phyloP scores from a whole-genome alignment of 2,329 filamentous ascomycete genomes.

The Colletotrichum acutatum region DNA sequence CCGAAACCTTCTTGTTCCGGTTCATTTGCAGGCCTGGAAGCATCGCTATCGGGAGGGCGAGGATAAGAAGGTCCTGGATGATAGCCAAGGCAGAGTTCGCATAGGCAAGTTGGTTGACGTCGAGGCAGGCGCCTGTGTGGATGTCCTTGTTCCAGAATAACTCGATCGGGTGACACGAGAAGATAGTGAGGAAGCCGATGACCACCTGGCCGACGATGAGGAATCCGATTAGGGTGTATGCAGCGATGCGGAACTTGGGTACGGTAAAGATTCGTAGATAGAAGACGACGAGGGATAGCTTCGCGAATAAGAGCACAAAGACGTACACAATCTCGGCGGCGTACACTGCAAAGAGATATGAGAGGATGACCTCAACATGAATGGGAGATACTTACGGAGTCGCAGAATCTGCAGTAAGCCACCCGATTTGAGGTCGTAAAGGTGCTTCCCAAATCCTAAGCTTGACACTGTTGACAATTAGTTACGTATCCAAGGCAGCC shows the following conservation, averaged over 20 bases:
- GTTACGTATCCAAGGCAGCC: not conserved
- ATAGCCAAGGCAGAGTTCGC: conserved; percentile 62
- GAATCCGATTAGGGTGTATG: conserved; percentile 41
- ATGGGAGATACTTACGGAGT: not conserved
- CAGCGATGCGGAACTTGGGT: conserved; percentile 39
- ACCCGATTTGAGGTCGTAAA: conserved; percentile 33
- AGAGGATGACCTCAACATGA: too few species aligned
- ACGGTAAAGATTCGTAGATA: conserved; percentile 45
- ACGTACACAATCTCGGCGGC: conserved; percentile 44
- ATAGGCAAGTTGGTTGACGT: conserved; percentile 62
- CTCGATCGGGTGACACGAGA: conserved; percentile 43
- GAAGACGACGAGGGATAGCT: conserved; percentile 45
- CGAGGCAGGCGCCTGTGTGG: conserved; percentile 42
- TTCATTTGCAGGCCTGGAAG: conserved; percentile 67
- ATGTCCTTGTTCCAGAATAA: conserved; percentile 44
- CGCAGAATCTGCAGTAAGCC: conserved; percentile 20
- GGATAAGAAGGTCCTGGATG: conserved; percentile 62
- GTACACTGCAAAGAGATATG: conserved; percentile 31
- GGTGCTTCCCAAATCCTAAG: conserved; percentile 30
- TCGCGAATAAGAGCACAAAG: conserved; percentile 41
- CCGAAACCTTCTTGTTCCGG: conserved; percentile 54
- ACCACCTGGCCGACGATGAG: conserved; percentile 40
- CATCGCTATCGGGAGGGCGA: conserved; percentile 64
- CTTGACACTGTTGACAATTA: conserved; percentile 14
- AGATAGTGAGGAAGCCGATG: conserved; percentile 45